Evolutionary conservation across 495 filamentous ascomycete genomes (phyloP), one percentile per base, ranked within the genome.

Genomic region (Pyrenopolyporus hunteri): DNA sequence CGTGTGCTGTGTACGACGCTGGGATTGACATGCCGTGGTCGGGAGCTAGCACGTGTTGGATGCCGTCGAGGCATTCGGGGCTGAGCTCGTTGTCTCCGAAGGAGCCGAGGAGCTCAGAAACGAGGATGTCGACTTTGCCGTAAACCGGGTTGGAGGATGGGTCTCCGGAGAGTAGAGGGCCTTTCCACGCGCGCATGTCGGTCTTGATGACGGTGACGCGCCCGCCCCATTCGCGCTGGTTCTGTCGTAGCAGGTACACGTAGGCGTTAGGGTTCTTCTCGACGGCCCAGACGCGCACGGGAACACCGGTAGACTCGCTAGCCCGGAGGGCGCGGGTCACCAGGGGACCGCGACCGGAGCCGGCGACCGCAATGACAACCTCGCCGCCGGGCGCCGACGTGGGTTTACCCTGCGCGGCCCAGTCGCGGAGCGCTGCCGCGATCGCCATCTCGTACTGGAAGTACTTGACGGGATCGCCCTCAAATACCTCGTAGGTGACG

Each of bases 241-340:
- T 99, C 59, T 94, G 89, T 13, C 88, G 80, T 43, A 96, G 86
- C 11, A 99, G 83, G 50, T 97, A 84, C 36, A 99, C 92, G 68
- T 91, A 97, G 2, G 94, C 94, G 73, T 98, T 97, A 1, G 91
- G 93, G 66, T 99, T 99, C 82, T 99, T 99, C 76, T 99, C 94
- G 3, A 99, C 83, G 0, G 90, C 95, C 87, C 91, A 96, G 14
- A 96, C 77, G 37, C 90, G 87, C 49, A 99, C 88, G 6, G 83
- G 73, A 3, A 96, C 87, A 7, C 87, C 86, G 7, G 91, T 87
- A n/a, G 74, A 74, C 28, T 85, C 78, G 70, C 90, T 92, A 19
- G 94, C 94, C 44, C 83, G 83, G 19, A 98, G 74, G 0, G 90
- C 92, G 32, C 93, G 83, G 0, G 91, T 91, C 17, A 98, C 92